phyloP scores from a whole-genome alignment of 441 rosid genomes.

The Gossypium schwendimanii region DNA sequence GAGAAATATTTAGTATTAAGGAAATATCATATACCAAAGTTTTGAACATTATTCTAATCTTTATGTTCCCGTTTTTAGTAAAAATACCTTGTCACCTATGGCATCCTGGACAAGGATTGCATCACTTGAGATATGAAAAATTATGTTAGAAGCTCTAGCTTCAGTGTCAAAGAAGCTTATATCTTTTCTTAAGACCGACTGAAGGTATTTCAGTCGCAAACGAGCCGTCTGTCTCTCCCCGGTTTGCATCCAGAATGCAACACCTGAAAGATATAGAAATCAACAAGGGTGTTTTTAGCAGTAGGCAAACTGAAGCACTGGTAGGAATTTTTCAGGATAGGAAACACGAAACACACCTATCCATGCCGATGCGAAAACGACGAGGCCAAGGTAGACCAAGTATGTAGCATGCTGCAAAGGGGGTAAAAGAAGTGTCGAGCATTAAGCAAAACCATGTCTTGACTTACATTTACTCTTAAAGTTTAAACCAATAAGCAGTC shows the following conservation, averaged over 20 bases:
- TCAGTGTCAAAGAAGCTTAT: slow-evolving; percentile 64
- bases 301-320: neutral
- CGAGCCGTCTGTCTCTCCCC: slow-evolving; percentile 81
- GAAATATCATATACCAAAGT: neutral
- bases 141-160: slow-evolving; percentile 62
- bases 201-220: slow-evolving; percentile 59
- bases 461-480: neutral
- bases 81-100: slow-evolving; percentile 71
- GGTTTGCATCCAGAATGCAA: slow-evolving; percentile 76
- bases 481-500: neutral
- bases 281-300: neutral
- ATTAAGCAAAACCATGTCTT: neutral
- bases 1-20: neutral
- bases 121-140: slow-evolving; percentile 68
- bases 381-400: slow-evolving; percentile 61
- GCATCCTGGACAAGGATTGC: slow-evolving; percentile 83
- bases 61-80: neutral
- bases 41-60: neutral
- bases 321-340: neutral
- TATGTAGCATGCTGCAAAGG: slow-evolving; percentile 51
- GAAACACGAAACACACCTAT: slow-evolving; percentile 36
- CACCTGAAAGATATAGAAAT: slow-evolving; percentile 31
- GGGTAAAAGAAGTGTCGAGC: neutral
- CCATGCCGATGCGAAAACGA: slow-evolving; percentile 59
- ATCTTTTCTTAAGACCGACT: slow-evolving; percentile 49